Base-by-base conservation (phyloP, 805 yeast species). In the Nakazawaea holstii region DNA sequence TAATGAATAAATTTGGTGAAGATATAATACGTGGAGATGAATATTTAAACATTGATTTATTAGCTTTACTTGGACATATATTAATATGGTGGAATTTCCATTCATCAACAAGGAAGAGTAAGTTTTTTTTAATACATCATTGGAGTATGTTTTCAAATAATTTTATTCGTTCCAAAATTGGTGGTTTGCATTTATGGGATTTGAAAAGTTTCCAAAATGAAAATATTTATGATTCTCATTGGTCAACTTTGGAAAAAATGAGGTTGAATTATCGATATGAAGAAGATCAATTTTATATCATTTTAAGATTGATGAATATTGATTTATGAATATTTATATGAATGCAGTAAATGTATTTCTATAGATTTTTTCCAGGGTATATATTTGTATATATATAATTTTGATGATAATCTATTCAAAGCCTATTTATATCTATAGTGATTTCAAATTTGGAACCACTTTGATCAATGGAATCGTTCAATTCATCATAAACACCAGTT, bases 401-500 rank as follows among this genome's bases (percentile, higher is more conserved):
- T n/a, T n/a, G n/a, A n/a, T n/a, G n/a, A n/a, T n/a, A n/a, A n/a
- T n/a, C n/a, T n/a, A n/a, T n/a, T n/a, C 46, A 65, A 43, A 65
- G 31, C 51, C 71, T 59, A 47, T 64, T 60, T 28, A 75, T 67
- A 44, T 73, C 79, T 7, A 73, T 59, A 0, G 79, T 73, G 15
- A 70, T 70, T 47, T 73, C 77, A 50, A 69, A 64, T 50, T 48
- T 60, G 27, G 59, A 64, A 5, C 65, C 64, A 1, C 59, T 44
- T 20, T 56, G 50, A 39, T 60, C 67, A 42, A 59, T 50, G 20
- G 54, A 56, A 27, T 61, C 67, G 41, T 55, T 56, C 17, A 58
- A 50, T 3, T 59, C 59, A 31, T 59, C 39, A 33, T 60, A 61
- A 27, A 52, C 53, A 8, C 51, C 54, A 24, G 24, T 44, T 11